phyloP scores from a whole-genome alignment of 352 stramenopile genomes.

The Thalassiosira mediterranea region DNA sequence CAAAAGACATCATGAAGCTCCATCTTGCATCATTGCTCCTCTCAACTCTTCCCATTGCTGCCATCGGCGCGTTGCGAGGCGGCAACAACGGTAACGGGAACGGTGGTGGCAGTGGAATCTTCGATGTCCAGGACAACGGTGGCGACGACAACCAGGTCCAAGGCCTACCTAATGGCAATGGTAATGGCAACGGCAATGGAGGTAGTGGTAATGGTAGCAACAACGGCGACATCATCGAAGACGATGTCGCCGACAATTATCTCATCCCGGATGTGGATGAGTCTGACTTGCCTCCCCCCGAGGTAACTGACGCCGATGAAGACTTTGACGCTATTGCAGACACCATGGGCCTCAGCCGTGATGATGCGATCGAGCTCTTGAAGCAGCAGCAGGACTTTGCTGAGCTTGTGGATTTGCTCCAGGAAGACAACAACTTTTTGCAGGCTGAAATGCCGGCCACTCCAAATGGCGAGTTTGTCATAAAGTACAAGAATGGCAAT shows the following conservation, averaged over 20 bases:
- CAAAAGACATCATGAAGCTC: background rate
- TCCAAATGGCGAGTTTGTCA: background rate
- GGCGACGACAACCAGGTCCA: slow-evolving; percentile 17
- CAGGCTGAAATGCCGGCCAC: background rate
- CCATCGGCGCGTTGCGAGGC: no score
- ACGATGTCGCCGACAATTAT: background rate
- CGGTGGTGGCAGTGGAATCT: slow-evolving; percentile 1
- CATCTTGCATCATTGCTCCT: background rate
- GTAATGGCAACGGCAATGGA: background rate
- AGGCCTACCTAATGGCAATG: background rate
- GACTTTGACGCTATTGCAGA: no score
- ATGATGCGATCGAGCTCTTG: background rate
- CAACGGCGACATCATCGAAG: background rate
- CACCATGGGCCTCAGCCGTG: background rate
- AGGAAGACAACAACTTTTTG: background rate
- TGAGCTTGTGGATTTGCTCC: no score
- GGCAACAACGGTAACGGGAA: background rate
- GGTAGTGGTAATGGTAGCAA: background rate
- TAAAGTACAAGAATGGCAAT: slow-evolving; percentile 1
- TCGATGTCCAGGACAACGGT: slow-evolving; percentile 21
- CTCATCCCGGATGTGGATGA: no score
- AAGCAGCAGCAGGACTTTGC: background rate
- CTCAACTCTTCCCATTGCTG: background rate
- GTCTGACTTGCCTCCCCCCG: no score
- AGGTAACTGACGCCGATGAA: no score